Percentiles rank a stretch among this genome's conserved stretches.
phyloP scores from a whole-genome alignment of 140 eudicot genomes.

The Cichorium intybus region DNA sequence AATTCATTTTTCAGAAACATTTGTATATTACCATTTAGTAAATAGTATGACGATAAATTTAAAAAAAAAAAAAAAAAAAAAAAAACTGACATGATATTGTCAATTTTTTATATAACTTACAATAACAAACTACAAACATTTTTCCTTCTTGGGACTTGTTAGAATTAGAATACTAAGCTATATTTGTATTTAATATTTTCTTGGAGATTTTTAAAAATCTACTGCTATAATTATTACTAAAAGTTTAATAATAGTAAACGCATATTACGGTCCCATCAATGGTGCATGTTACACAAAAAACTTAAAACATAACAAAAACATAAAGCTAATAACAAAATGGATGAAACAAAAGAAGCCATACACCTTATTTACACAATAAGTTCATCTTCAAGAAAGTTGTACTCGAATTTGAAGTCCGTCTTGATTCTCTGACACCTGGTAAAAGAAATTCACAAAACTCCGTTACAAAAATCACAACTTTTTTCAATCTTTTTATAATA shows the following conservation, averaged over 20 bases:
- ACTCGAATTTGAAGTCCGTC: constrained; percentile 88
- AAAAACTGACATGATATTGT: no score
- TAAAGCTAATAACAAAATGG: constrained; percentile 2
- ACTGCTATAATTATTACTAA: no score
- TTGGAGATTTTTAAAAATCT: no score
- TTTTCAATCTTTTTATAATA: neutral
- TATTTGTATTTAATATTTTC: no score
- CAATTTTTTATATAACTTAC: no score
- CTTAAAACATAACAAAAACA: constrained; percentile 9
- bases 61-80: no score
- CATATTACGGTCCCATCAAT: constrained; percentile 2
- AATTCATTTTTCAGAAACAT: no score
- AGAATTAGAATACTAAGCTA: no score
- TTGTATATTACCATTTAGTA: no score
- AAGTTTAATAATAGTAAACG: neutral
- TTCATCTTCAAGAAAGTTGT: constrained; percentile 95
- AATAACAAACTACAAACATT: no score
- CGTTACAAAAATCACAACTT: neutral
- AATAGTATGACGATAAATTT: no score
- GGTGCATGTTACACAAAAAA: constrained; percentile 9
- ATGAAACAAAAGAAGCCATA: neutral
- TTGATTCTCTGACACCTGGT: constrained; percentile 95
- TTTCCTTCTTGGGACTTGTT: no score
- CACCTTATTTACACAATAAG: constrained; percentile 53
- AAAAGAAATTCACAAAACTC: neutral